Percentiles rank a stretch among this genome's conserved stretches.
These are phyloP conservation scores for Trametes sanguinea DNA, from an alignment of 768 basidiomycete genomes.

Conservation along the genomic window DNA sequence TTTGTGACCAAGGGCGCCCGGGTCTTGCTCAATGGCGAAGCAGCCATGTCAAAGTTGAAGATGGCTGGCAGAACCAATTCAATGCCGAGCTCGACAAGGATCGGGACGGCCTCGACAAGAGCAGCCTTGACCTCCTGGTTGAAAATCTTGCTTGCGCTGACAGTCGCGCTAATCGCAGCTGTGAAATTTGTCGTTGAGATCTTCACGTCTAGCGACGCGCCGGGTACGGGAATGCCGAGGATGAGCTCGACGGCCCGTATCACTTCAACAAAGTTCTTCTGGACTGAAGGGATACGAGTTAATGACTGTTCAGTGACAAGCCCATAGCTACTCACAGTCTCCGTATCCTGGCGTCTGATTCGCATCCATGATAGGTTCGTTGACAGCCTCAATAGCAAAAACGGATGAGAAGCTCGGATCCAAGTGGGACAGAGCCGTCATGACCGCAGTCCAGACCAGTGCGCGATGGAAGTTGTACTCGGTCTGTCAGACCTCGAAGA, in stretches of 20 bases:
- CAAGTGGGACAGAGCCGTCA: conserved; percentile 71
- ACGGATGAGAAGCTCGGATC: conserved; percentile 67
- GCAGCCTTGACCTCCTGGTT: conserved; percentile 36
- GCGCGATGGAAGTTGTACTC: conserved; percentile 74
- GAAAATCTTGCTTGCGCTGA: conserved; percentile 24
- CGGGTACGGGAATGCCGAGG: conserved; percentile 53
- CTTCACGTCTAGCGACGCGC: conserved; percentile 20
- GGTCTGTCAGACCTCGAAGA: conserved; percentile 44
- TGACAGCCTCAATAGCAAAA: conserved; percentile 73
- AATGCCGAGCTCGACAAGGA: conserved; percentile 36
- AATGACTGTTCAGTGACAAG: neutral
- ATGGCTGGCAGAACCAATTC: conserved; percentile 16
- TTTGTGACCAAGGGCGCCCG: conserved; percentile 39
- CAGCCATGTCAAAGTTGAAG: conserved; percentile 29
- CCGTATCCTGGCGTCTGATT: conserved; percentile 67
- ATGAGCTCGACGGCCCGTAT: conserved; percentile 64
- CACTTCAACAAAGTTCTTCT: conserved; percentile 67
- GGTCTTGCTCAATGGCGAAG: conserved; percentile 20
- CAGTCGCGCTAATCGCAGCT: conserved; percentile 32
- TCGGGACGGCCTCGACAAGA: conserved; percentile 39
- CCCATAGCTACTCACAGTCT: conserved; percentile 48
- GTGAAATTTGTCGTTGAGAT: conserved; percentile 38
- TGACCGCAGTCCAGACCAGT: conserved; percentile 78
- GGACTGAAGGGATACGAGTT: conserved; percentile 47
- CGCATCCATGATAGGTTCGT: conserved; percentile 79